Evolutionary conservation across 345 rosid species (phyloP), one percentile per base, ranked within the genome.

Genomic region (Boechera retrofracta): DNA sequence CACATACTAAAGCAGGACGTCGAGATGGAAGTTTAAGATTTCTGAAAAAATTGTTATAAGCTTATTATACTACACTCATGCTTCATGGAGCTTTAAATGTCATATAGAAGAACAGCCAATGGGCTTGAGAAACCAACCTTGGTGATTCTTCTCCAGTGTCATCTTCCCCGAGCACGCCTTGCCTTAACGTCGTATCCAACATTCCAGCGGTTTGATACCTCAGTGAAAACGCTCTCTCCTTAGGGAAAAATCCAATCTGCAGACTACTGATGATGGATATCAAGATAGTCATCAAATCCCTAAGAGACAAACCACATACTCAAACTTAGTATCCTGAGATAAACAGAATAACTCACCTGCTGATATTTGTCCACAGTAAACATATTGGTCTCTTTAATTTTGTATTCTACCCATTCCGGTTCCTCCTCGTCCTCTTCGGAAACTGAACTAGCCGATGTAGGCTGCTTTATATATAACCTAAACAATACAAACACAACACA

Each of bases 71-170:
- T 41, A 75, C 26, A 36, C 39, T 45, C 67, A 54, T 48, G 42
- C 31, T 51, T 51, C 32, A 63, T 39, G 10, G 52, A 51, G 39
- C 15, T 6, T 1, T 3, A 11, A 57, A 13, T 1, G 5, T 28
- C n/a, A 47, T 12, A 54, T 1, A 60, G 39, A 51, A 8, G 53
- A 18, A 26, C 0, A n/a, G 21, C 12, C 32, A 33, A 49, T 5
- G 49, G 31, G 3, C 5, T 45, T 24, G 42, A 21, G 52, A 75
- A 54, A 24, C 71, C 1, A 69, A 88, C 98, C 86, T 90, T 39
- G 97, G 98, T 67, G 88, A 90, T 64, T 89, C 95, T 81, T 92
- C 98, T 60, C 87, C 98, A n/a, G 86, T 92, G 79, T 94, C 98
- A 79, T 94, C 97, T 81, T 94, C 97, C 55, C 98, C 98, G 1